A percentile compares a stretch with the other conserved stretches of the same genome.
phyloP scores from a whole-genome alignment of 371 early-diverging fungal species.

The Fennellomyces sp. region DNA sequence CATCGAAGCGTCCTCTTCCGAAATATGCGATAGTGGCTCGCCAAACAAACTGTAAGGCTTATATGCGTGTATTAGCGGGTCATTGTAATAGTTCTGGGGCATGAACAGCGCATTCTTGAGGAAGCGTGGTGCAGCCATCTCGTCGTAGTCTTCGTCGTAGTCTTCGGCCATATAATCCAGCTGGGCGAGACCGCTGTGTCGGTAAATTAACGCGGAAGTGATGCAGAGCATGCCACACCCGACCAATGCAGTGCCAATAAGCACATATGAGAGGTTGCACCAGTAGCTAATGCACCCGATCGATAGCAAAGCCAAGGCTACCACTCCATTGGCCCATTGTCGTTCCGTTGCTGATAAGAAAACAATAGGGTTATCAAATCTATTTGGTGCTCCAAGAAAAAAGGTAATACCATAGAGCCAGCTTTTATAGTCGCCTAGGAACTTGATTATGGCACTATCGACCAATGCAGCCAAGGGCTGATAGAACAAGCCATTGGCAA shows the following conservation, averaged over 20 bases:
- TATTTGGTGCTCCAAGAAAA: constrained; percentile 12
- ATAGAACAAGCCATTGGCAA: constrained; percentile 25
- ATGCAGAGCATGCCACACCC: neutral
- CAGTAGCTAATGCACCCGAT: constrained; percentile 4
- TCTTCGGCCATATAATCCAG: constrained; percentile 20
- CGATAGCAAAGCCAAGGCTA: neutral
- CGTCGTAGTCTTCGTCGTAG: constrained; percentile 20
- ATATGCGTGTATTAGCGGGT: constrained; percentile 17
- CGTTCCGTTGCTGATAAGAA: neutral
- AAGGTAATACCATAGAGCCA: constrained; percentile 33
- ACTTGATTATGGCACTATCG: constrained; percentile 32
- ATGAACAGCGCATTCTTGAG: constrained; percentile 31
- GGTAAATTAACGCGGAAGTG: neutral
- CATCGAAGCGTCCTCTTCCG: constrained; percentile 44
- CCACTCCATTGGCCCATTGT: constrained; percentile 11
- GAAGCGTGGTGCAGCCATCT: constrained; percentile 26
- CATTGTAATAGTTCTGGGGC: constrained; percentile 5
- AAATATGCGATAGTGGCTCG: constrained; percentile 46
- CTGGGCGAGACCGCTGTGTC: constrained; percentile 12
- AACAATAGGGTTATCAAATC: neutral
- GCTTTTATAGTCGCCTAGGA: constrained; percentile 33
- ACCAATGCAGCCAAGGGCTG: constrained; percentile 32
- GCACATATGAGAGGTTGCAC: neutral
- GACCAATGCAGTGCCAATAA: neutral
- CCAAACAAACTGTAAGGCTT: constrained; percentile 52